Evolutionary conservation across 768 basidiomycete species (phyloP), one percentile per base, ranked within the genome.

Genomic region (Asterophora parasitica): DNA sequence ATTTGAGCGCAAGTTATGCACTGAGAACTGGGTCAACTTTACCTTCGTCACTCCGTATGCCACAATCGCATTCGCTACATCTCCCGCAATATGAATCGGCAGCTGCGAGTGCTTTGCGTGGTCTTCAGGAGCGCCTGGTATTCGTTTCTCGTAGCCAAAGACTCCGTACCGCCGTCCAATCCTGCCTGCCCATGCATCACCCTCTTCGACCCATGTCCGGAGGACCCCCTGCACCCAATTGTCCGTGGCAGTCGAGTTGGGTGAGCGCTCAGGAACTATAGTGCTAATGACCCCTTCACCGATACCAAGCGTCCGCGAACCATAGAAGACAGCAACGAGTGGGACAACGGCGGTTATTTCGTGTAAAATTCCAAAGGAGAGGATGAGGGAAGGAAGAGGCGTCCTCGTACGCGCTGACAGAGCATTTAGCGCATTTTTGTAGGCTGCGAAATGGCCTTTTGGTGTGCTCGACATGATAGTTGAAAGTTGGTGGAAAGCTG

Each of bases 41-140:
- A 86, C 91, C 77, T 92, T 92, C 42, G 84, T 85, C 13, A 79
- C 69, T 1, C 79, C 82, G 61, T 93, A 95, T 2, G 91, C 92
- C 39, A 90, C 70, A 7, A 91, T 77, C 2, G 82, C 88, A 60
- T 92, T 92, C 4, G 88, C 84, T 5, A 91, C 78, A 58, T 91
- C 87, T 12, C 84, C 83, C 8, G 83, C 85, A 30, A 90, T 63
- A 48, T 67, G 67, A 10, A 66, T 68, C 12, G 75, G 58, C 5
- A 58, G 53, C n/a, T 56, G 45, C 10, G 63, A 53, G 34, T 59
- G 51, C 35, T 63, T 58, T 33, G 53, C 48, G 26, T 56, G 51
- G 46, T 56, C 53, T 36, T 63, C 59, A 42, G 56, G 61, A 32
- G 50, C 52, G 8, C 66, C 67, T 11, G 62, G 56, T 20, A 46